These are phyloP conservation scores for Capsicum chinense DNA, from an alignment of 257 asterid species.

Conservation along the genomic window DNA sequence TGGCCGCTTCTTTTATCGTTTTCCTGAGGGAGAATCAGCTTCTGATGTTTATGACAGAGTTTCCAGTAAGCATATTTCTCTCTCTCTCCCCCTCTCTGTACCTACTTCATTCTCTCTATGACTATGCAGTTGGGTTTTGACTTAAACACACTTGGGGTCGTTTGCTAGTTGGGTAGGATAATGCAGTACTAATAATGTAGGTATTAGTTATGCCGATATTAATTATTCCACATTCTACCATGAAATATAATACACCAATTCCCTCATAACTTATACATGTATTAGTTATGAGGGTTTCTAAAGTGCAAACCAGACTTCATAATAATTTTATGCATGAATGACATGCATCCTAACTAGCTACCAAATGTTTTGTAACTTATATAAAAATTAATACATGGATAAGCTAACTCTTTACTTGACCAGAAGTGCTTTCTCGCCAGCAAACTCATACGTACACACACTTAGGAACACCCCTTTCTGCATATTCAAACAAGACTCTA, in stretches of 20 bases:
- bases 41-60: conserved; percentile 94
- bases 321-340: too few relatives aligned
- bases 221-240: too few relatives aligned
- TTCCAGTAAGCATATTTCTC: conserved; percentile 59
- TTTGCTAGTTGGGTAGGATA: too few relatives aligned
- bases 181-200: too few relatives aligned
- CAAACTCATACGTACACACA: not conserved
- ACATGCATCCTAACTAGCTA: too few relatives aligned
- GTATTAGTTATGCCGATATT: too few relatives aligned
- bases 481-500: conserved; percentile 2
- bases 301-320: too few relatives aligned
- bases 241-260: too few relatives aligned
- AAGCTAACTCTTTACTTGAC: not conserved
- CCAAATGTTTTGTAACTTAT: too few relatives aligned
- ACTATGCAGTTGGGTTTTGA: not conserved
- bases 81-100: not conserved
- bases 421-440: not conserved
- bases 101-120: not conserved
- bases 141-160: not conserved
- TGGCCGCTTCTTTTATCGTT: conserved; percentile 88
- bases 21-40: conserved; percentile 95
- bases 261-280: too few relatives aligned
- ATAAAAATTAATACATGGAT: not conserved
- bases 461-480: not conserved
- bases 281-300: too few relatives aligned